A percentile compares a stretch with the other conserved stretches of the same genome.
These are phyloP conservation scores for Chytriomyces sp. DNA, from an alignment of 192 early-diverging fungal genomes.

Conservation along the genomic window DNA sequence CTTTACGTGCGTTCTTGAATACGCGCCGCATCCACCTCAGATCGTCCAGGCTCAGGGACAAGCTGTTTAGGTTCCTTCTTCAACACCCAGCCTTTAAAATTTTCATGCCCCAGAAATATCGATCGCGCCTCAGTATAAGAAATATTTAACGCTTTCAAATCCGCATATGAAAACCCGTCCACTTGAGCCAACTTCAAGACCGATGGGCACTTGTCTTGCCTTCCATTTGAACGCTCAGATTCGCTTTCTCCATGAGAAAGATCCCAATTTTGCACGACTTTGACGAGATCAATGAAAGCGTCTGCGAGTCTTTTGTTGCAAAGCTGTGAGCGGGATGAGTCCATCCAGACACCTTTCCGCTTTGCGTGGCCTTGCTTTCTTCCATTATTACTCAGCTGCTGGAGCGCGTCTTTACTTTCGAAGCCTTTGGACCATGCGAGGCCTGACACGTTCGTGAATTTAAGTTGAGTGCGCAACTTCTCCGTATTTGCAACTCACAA, in stretches of 20 bases:
- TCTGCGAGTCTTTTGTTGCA: constrained; percentile 5
- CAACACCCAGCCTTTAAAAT: constrained; percentile 36
- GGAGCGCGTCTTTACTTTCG: no score
- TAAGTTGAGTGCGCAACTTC: neutral
- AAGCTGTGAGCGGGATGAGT: constrained; percentile 6
- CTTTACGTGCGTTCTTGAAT: no score
- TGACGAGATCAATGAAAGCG: constrained; percentile 13
- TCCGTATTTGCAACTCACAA: neutral
- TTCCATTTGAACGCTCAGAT: neutral
- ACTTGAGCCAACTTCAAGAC: neutral
- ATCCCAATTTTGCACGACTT: neutral
- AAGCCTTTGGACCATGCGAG: constrained; percentile 14
- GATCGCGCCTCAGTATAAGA: constrained; percentile 16
- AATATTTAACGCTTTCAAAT: constrained; percentile 3
- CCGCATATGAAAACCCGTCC: neutral
- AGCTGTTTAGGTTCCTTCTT: constrained; percentile 13
- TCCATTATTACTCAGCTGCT: constrained; percentile 2
- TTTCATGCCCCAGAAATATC: constrained; percentile 8
- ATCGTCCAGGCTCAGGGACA: no score
- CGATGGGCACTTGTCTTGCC: neutral
- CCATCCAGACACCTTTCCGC: constrained; percentile 21
- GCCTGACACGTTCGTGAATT: neutral
- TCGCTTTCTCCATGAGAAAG: neutral
- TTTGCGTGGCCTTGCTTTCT: constrained; percentile 30
- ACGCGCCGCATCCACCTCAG: no score